Evolutionary conservation across 1,284 basidiomycete species (phyloP), one percentile per base, ranked within the genome.

Genomic region (Microstroma glucosiphilum): DNA sequence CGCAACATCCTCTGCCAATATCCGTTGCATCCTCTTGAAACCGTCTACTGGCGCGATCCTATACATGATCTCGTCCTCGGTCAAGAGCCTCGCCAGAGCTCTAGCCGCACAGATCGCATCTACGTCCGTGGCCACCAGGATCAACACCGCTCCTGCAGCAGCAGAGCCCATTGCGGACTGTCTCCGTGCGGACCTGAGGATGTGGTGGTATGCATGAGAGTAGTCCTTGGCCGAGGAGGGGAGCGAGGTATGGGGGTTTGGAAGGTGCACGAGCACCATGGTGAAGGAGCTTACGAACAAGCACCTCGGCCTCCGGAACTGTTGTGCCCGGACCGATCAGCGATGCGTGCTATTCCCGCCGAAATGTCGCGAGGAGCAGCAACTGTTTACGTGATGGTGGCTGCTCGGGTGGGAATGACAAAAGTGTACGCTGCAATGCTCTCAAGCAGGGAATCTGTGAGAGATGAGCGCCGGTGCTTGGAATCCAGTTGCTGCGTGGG

Each of bases 21-120:
- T 83, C 8, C 79, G 79, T 65, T 88, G 85, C 8, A 96, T 81
- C 67, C 89, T 88, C 21, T 85, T 83, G 69, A 91, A 89, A 0
- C 92, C 92, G 30, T 91, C 88, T 1, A 97, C 88, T n/a, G 94
- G 94, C 23, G 92, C 87, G 65, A 92, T 86, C 51, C 90, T 86
- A 80, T 96, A 89, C 76, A 89, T 88, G 23, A 98, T 86, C 72
- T 96, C 92, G 82, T 98, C 96, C 70, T 94, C 90, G 68, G 87
- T 89, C 80, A 98, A 87, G 21, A 98, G 82, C 42, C 88, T 87
- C n/a, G 88, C 87, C 54, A 98, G 85, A 84, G 97, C 92, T 56
- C 88, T 85, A 4, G 89, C 86, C 6, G 91, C 92, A 80, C 90
- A 93, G 6, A 96, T 82, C 15, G 90, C 89, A 81, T 96, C 92